Conservation (phyloP, 371 early-diverging fungal genomes). For the Sporodiniella umbellata region DNA sequence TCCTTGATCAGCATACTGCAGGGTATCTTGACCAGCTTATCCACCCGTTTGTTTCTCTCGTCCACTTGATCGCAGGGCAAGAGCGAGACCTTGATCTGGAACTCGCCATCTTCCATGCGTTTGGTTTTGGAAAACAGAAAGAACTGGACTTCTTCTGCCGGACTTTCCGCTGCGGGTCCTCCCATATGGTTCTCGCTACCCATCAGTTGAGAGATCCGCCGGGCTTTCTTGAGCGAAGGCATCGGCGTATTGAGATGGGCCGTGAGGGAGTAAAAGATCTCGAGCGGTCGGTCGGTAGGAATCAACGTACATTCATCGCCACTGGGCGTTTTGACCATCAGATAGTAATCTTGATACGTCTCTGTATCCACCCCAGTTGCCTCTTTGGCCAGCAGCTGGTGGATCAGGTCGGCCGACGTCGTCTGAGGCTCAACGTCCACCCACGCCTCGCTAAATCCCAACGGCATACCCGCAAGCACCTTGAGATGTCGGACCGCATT, state of each 20-base stretch:
- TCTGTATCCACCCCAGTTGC: not conserved
- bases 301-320: slow-evolving; percentile 38
- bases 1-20: slow-evolving; percentile 31
- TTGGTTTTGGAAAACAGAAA: slow-evolving; percentile 34
- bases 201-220: slow-evolving; percentile 50
- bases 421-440: slow-evolving; percentile 45
- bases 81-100: slow-evolving; percentile 40
- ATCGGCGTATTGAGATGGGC: slow-evolving; percentile 51
- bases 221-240: slow-evolving; percentile 44
- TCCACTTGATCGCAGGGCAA: slow-evolving; percentile 20
- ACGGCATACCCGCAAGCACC: slow-evolving; percentile 46
- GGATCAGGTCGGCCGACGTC: slow-evolving; percentile 49
- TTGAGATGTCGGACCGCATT: slow-evolving; percentile 7
- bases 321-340: slow-evolving; percentile 40
- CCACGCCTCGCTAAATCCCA: slow-evolving; percentile 6
- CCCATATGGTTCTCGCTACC: slow-evolving; percentile 38
- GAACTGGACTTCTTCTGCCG: slow-evolving; percentile 26
- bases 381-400: slow-evolving; percentile 34
- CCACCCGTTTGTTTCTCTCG: slow-evolving; percentile 26
- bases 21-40: slow-evolving; percentile 37
- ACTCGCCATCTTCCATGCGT: slow-evolving; percentile 32
- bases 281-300: slow-evolving; percentile 49
- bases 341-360: slow-evolving; percentile 37
- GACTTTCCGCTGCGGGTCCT: slow-evolving; percentile 21
- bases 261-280: slow-evolving; percentile 51